Evolutionary conservation across 2,329 filamentous ascomycete species (phyloP), one percentile per base, ranked within the genome.

Genomic region (Beauveria medogensis): DNA sequence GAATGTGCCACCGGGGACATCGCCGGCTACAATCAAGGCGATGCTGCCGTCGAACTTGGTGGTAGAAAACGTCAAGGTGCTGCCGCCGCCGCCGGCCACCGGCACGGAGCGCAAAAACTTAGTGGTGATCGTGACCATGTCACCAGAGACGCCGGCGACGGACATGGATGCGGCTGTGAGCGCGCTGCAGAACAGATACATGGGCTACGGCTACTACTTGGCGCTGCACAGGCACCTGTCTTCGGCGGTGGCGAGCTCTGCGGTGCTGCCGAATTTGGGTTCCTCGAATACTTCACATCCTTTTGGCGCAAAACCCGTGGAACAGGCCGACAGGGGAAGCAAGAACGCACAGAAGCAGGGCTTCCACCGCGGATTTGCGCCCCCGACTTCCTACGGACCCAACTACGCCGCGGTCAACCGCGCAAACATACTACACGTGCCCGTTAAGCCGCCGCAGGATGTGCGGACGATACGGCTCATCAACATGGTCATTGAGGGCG

Each of bases 91-190:
- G 14, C 80, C 79, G 2, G 57, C 40, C 14, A 76, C 74, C 43
- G 74, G 74, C 14, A 81, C 78, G 3, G 89, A 92, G 66, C 82
- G 88, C 62, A 92, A 86, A 69, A 88, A 87, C 2, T 81, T 85
- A 40, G 82, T 90, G 18, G 91, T 91, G 5, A 91, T 96, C 67
- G 88, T 94, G 51, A 92, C 89, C 0, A 75, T 96, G 34, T 86
- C 89, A 1, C 86, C 89, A 62, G 90, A 94, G 65, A 94, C 91
- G 0, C 84, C 91, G 0, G 89, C 88, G 0, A 89, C 87, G 26
- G 90, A 95, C 61, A 92, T 97, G 59, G 92, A 97, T 68, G 81
- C 84, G 4, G 83, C 87, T 0, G 90, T 96, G 57, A 93, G 86
- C 69, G 76, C 83, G 3, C 76, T 96, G 37, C 90, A 95, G 69